Evolutionary conservation across 306 rosid genomes (phyloP).

Genomic region (Vigna trinervia): DNA sequence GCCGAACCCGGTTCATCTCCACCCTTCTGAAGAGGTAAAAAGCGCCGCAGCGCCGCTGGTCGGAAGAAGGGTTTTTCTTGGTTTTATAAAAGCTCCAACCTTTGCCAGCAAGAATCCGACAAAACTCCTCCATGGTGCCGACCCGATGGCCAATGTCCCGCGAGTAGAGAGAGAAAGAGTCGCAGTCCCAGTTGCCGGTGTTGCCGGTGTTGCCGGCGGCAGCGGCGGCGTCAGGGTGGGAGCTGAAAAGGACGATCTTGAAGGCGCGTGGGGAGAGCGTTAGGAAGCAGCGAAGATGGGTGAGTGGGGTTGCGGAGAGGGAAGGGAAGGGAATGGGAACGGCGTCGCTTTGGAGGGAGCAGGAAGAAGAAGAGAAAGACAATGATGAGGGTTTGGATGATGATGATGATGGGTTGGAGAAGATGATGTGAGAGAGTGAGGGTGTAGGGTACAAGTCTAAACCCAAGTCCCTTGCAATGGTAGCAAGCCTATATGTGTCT

Average conservation of each 20-base stretch:
- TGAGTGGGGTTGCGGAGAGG: conserved; percentile 49
- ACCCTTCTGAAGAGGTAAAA: conserved; percentile 65
- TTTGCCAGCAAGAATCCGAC: conserved; percentile 60
- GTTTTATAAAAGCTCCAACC: conserved; percentile 72
- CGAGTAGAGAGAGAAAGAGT: conserved; percentile 57
- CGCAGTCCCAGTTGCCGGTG: conserved; percentile 63
- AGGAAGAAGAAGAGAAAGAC: conserved; percentile 43
- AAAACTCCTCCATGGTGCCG: conserved; percentile 60
- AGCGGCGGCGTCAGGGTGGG: conserved; percentile 26
- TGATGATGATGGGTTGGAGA: conserved; percentile 56
- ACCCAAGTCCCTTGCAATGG: conserved; percentile 68
- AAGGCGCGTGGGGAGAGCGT: conserved; percentile 59
- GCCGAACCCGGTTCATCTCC: conserved; percentile 59
- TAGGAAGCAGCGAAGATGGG: conserved; percentile 65
- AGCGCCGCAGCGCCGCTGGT: conserved; percentile 44
- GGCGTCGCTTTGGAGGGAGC: conserved; percentile 46
- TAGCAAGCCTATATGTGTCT: conserved; percentile 63
- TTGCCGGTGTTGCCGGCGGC: conserved; percentile 10
- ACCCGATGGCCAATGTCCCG: conserved; percentile 54
- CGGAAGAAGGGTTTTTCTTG: conserved; percentile 45
- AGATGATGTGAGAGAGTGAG: conserved; percentile 73
- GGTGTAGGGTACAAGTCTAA: conserved; percentile 69
- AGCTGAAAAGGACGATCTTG: conserved; percentile 63
- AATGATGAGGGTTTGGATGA: conserved; percentile 46
- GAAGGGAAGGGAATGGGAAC: conserved; percentile 77